phyloP scores from a whole-genome alignment of 2,329 filamentous ascomycete species.

The Monosporascus sp. region DNA sequence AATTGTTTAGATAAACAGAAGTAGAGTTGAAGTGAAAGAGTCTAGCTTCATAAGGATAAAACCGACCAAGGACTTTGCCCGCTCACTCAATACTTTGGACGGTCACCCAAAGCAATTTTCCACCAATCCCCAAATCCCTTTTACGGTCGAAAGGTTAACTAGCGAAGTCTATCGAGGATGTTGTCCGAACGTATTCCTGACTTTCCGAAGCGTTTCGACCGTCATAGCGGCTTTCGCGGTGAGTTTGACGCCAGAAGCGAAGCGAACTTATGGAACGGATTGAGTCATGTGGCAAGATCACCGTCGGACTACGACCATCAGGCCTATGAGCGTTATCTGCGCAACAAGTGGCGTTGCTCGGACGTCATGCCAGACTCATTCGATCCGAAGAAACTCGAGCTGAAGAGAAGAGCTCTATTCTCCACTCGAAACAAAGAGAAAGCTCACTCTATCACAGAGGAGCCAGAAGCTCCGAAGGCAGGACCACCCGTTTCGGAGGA shows the following conservation, averaged over 20 bases:
- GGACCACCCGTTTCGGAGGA: neutral
- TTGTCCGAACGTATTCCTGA: neutral
- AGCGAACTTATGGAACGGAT: neutral
- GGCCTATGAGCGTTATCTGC: constrained; percentile 4
- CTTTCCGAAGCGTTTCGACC: neutral
- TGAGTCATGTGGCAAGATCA: neutral
- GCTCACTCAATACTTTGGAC: too few relatives aligned
- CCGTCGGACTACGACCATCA: neutral
- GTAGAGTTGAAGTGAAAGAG: too few relatives aligned
- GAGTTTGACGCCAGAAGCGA: neutral
- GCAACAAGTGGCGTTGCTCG: constrained; percentile 4
- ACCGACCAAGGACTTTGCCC: too few relatives aligned
- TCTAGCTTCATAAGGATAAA: too few relatives aligned
- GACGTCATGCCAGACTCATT: constrained; percentile 9
- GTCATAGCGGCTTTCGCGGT: constrained; percentile 1
- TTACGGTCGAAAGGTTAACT: too few relatives aligned
- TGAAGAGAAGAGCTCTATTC: neutral
- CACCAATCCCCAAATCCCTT: too few relatives aligned
- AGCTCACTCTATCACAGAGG: neutral
- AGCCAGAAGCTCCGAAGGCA: neutral
- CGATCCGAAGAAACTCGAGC: constrained; percentile 6
- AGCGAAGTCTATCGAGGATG: neutral
- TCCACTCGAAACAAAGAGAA: neutral
- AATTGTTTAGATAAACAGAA: too few relatives aligned
- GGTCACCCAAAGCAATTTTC: too few relatives aligned